Evolutionary conservation across 768 basidiomycete genomes (phyloP).

Genomic region (Paxillus involutus): DNA sequence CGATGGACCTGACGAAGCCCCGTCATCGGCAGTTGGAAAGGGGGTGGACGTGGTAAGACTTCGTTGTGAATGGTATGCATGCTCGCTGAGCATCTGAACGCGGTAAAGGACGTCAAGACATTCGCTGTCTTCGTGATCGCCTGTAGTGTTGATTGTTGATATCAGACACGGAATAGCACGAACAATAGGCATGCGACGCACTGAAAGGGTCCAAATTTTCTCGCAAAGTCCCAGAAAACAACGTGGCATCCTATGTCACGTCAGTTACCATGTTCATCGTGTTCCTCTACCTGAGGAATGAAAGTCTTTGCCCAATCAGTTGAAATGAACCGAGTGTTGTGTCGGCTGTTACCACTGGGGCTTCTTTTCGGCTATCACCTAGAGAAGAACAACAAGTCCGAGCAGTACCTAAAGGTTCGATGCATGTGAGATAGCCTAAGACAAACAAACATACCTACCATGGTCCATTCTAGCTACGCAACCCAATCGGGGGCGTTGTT

Average conservation of each 20-base stretch:
- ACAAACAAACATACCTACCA: too few relatives aligned
- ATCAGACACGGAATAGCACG: not conserved
- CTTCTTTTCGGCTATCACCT: too few relatives aligned
- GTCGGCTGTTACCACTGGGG: too few relatives aligned
- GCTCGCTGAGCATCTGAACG: slow-evolving; percentile 66
- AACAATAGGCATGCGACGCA: slow-evolving; percentile 10
- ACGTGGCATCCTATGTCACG: slow-evolving; percentile 50
- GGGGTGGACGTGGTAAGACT: slow-evolving; percentile 2
- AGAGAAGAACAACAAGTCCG: too few relatives aligned
- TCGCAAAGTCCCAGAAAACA: slow-evolving; percentile 74
- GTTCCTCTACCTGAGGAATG: slow-evolving; percentile 49
- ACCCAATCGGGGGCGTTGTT: too few relatives aligned
- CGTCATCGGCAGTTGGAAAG: slow-evolving; percentile 25
- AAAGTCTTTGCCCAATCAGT: slow-evolving; percentile 49
- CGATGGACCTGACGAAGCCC: slow-evolving; percentile 40
- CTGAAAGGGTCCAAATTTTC: slow-evolving; percentile 72
- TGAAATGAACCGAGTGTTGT: slow-evolving; percentile 13
- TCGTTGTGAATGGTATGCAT: slow-evolving; percentile 34
- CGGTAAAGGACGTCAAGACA: slow-evolving; percentile 74
- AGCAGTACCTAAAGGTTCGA: too few relatives aligned
- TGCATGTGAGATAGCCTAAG: too few relatives aligned
- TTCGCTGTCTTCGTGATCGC: slow-evolving; percentile 72
- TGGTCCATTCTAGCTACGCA: too few relatives aligned
- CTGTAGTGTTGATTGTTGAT: slow-evolving; percentile 34
- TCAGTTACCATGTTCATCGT: not conserved